Evolutionary conservation across 2,329 filamentous ascomycete genomes (phyloP).

Genomic region (Diplodia seriata): DNA sequence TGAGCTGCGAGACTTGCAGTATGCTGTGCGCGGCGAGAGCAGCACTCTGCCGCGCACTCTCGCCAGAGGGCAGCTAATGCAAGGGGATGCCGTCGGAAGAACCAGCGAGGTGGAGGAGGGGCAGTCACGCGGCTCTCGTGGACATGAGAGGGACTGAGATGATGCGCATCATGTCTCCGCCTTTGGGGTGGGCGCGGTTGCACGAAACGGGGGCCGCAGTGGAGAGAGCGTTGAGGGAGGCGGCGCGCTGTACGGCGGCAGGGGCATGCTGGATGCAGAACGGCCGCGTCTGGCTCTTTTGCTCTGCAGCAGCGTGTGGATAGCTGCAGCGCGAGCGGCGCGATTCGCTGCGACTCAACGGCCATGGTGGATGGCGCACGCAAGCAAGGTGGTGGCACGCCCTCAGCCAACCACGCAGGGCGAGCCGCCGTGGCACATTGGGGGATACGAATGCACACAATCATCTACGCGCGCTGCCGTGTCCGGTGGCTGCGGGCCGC

Average conservation of each 20-base stretch:
- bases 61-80: slow-evolving; percentile 12
- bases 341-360: slow-evolving; percentile 21
- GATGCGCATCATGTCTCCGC: slow-evolving; percentile 11
- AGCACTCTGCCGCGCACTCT: slow-evolving; percentile 9
- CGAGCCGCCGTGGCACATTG: slow-evolving; percentile 23
- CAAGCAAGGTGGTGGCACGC: slow-evolving; percentile 26
- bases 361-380: slow-evolving; percentile 17
- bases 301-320: slow-evolving; percentile 14
- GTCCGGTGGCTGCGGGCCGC: slow-evolving; percentile 2
- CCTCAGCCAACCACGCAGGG: slow-evolving; percentile 25
- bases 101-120: slow-evolving; percentile 17
- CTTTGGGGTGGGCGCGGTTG: background rate
- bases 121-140: slow-evolving; percentile 25
- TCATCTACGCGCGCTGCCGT: slow-evolving; percentile 22
- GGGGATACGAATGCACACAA: slow-evolving; percentile 23
- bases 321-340: slow-evolving; percentile 9
- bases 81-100: slow-evolving; percentile 19
- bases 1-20: slow-evolving; percentile 27
- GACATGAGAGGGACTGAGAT: background rate
- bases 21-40: slow-evolving; percentile 19
- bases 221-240: slow-evolving; percentile 25
- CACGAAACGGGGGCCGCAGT: slow-evolving; percentile 16
- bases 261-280: slow-evolving; percentile 14
- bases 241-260: background rate
- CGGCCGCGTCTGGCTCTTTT: slow-evolving; percentile 14